phyloP scores from a whole-genome alignment of 2,329 filamentous ascomycete species.

The Nannizziopsis arthrosporioides region DNA sequence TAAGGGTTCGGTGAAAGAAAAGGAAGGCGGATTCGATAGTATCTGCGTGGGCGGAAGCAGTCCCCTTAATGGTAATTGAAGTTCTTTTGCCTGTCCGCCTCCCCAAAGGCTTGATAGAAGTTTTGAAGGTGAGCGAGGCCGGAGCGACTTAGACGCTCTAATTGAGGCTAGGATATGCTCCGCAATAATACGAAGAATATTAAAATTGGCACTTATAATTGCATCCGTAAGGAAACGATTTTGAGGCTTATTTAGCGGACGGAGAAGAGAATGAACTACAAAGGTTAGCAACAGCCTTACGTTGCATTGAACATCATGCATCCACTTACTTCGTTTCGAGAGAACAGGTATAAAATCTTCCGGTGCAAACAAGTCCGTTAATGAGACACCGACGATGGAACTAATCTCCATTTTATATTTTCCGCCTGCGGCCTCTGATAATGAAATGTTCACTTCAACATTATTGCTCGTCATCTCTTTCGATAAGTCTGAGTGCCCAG shows the following conservation, averaged over 20 bases:
- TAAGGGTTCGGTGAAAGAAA: constrained; percentile 26
- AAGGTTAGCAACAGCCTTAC: constrained; percentile 3
- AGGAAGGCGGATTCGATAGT: constrained; percentile 35
- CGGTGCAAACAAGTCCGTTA: constrained; percentile 59
- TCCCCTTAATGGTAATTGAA: constrained; percentile 24
- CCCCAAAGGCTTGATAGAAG: constrained; percentile 72
- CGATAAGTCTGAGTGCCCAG: constrained; percentile 21
- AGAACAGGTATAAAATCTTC: constrained; percentile 65
- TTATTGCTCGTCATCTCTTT: constrained; percentile 23
- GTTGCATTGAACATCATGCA: constrained; percentile 5
- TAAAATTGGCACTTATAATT: constrained; percentile 65
- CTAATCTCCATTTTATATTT: constrained; percentile 46
- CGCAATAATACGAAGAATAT: constrained; percentile 59
- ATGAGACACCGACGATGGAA: constrained; percentile 59
- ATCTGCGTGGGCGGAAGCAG: constrained; percentile 27
- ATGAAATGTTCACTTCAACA: constrained; percentile 49
- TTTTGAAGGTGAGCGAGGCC: constrained; percentile 80
- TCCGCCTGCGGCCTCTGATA: constrained; percentile 54
- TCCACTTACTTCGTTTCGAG: constrained; percentile 55
- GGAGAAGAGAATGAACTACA: constrained; percentile 60
- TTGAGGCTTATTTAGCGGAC: constrained; percentile 54
- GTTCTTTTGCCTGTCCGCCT: constrained; percentile 37
- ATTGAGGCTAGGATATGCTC: constrained; percentile 53
- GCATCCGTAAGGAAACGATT: constrained; percentile 43
- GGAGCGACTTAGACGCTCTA: constrained; percentile 48